Base-by-base conservation (phyloP, 2,329 filamentous ascomycete genomes). In the Graphiopsis chlorocephala region DNA sequence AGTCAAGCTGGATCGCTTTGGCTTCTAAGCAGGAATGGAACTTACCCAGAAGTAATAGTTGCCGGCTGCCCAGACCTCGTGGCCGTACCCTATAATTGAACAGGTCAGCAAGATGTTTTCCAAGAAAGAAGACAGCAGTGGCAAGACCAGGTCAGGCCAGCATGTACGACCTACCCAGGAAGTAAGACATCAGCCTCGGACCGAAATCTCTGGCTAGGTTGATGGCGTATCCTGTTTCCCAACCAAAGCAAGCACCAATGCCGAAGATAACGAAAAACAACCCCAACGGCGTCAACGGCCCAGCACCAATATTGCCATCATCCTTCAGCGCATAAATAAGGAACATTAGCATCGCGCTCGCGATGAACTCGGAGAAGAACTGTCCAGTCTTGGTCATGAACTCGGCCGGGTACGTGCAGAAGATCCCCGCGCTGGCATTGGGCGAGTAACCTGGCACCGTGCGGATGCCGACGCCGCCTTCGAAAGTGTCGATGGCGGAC, bases 171-270 rank as follows among this genome's bases (percentile, higher is more conserved):
- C 45, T 31, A 62, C 60, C 62, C 8, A 64, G 55, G 62, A 64
- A 64, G 53, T 64, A 64, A 17, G 53, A 59, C 62, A 64, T 64
- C 50, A 91, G 75, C 12, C 89, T 81, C 11, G 89, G 89, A 0
- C 88, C 88, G 72, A 92, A 90, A 68, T 92, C 90, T 75, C 90
- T 83, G 38, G 88, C 89, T 48, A 90, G 76, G 71, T 92, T 92
- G 68, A 91, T 90, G 17, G 89, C 89, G 76, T 90, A 92, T 42
- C 90, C 89, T 1, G 89, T 92, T 75, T 92, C 85, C 88, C 88
- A 91, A 7, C 90, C 90, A 71, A 90, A 91, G 72, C 87, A 89
- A 33, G 87, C 86, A 20, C 88, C 89, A 25, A 92, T 86, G 8
- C 88, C 89, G 72, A 91, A 91, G 67, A 92, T 87, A 56, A 91